Percentiles rank a stretch among this genome's conserved stretches.
Evolutionary conservation across 83 land plant genomes (phyloP).

Genomic region (Diphasiastrum complanatum): DNA sequence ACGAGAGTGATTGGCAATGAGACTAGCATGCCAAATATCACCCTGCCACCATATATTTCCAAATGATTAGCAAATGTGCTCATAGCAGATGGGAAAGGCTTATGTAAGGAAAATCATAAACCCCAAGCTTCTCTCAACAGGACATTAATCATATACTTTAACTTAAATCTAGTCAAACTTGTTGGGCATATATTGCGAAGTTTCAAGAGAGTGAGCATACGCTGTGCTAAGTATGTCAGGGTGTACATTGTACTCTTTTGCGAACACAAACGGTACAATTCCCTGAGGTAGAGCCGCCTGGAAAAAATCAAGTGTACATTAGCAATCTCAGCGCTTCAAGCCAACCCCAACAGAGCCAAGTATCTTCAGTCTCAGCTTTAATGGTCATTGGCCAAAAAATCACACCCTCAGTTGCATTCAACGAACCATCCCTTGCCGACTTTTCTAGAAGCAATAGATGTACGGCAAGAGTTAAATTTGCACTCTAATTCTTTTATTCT

Average conservation of each 20-base stretch:
- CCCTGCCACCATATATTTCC: constrained; percentile 15
- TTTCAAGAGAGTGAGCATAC: background rate
- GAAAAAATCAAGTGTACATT: background rate
- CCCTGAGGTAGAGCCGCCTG: constrained; percentile 26
- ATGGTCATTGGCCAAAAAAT: too few relatives aligned
- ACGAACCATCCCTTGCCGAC: too few relatives aligned
- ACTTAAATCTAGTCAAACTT: background rate
- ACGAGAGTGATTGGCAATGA: constrained; percentile 31
- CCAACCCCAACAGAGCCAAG: background rate
- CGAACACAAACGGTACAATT: constrained; percentile 25
- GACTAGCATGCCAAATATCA: constrained; percentile 37
- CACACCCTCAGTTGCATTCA: too few relatives aligned
- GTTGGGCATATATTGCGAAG: background rate
- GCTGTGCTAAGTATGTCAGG: constrained; percentile 20
- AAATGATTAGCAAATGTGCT: too few relatives aligned
- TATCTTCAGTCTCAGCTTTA: background rate
- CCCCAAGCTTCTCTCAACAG: background rate
- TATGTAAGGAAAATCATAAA: too few relatives aligned
- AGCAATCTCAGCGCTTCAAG: background rate
- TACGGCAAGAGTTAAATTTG: too few relatives aligned
- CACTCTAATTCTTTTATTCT: too few relatives aligned
- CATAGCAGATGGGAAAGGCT: too few relatives aligned
- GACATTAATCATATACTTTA: background rate
- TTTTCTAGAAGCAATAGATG: too few relatives aligned
- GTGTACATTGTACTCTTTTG: constrained; percentile 21